A percentile compares a stretch with the other conserved stretches of the same genome.
These are phyloP conservation scores for Lupinus albus DNA, from an alignment of 306 rosid genomes.

Conservation along the genomic window DNA sequence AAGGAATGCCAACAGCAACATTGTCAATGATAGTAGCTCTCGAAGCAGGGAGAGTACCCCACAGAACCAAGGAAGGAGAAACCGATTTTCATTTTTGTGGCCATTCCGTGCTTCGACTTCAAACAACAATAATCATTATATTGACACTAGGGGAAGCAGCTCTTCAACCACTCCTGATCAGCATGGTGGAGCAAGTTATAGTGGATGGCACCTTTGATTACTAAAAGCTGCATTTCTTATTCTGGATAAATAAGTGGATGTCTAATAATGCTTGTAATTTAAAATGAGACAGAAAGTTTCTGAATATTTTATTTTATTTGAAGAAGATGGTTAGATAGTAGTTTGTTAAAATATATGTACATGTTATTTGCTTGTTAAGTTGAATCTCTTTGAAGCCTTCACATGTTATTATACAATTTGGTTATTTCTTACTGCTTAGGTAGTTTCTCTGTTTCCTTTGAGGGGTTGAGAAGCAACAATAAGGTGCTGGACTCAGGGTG, in stretches of 20 bases:
- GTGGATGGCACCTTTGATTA: slow-evolving; percentile 55
- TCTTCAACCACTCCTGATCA: slow-evolving; percentile 51
- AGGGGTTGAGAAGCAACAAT: background rate
- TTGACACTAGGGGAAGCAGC: slow-evolving; percentile 54
- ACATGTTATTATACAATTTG: slow-evolving; percentile 13
- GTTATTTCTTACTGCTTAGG: slow-evolving; percentile 29
- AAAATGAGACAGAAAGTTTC: slow-evolving; percentile 35
- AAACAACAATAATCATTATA: slow-evolving; percentile 42
- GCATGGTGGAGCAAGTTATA: slow-evolving; percentile 47
- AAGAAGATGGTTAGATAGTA: slow-evolving; percentile 36
- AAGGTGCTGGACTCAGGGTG: slow-evolving; percentile 1
- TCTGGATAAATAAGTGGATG: slow-evolving; percentile 15
- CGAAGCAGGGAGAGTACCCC: slow-evolving; percentile 42
- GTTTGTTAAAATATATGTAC: slow-evolving; percentile 44
- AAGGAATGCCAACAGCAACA: slow-evolving; percentile 38
- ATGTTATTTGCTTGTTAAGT: slow-evolving; percentile 33
- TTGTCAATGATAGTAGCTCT: slow-evolving; percentile 37
- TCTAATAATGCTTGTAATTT: slow-evolving; percentile 41
- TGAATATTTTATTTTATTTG: slow-evolving; percentile 33
- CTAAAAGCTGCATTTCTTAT: slow-evolving; percentile 31
- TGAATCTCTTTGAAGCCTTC: slow-evolving; percentile 39
- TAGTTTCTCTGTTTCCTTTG: background rate
- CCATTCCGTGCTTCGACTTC: slow-evolving; percentile 61
- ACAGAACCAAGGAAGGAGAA: slow-evolving; percentile 60
- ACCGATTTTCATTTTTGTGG: slow-evolving; percentile 56